Conservation (phyloP, 1,139 yeast species). For the Candida sp. region DNA sequence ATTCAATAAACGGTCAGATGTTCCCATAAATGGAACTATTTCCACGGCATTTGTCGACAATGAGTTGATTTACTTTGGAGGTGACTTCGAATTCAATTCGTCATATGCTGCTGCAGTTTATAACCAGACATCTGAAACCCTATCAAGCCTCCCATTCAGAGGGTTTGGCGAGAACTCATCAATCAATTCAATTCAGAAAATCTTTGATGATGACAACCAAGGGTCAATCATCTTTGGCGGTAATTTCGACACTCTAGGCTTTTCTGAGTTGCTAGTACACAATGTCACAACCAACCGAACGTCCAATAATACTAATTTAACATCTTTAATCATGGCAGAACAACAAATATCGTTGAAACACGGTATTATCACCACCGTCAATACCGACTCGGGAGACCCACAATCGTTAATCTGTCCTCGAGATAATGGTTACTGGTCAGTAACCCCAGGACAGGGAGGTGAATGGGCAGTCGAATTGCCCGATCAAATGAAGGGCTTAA, state of each 20-base stretch:
- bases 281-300: conserved; percentile 22
- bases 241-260: conserved; percentile 59
- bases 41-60: conserved; percentile 45
- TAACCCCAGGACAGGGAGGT: conserved; percentile 50
- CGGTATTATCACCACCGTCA: conserved; percentile 58
- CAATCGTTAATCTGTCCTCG: conserved; percentile 58
- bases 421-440: conserved; percentile 53
- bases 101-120: conserved; percentile 68
- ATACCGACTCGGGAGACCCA: conserved; percentile 27
- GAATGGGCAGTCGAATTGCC: conserved; percentile 69
- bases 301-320: conserved; percentile 24
- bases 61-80: conserved; percentile 72
- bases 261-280: conserved; percentile 40
- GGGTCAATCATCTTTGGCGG: conserved; percentile 80
- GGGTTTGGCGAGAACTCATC: conserved; percentile 68
- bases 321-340: conserved; percentile 50
- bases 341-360: conserved; percentile 64
- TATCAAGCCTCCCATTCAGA: conserved; percentile 59
- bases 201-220: conserved; percentile 32
- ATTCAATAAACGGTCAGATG: conserved; percentile 19
- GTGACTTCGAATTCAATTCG: conserved; percentile 56
- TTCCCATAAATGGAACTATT: conserved; percentile 46
- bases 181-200: conserved; percentile 62
- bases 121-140: conserved; percentile 41
- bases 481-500: conserved; percentile 44